Conservation (phyloP, 495 filamentous ascomycete species). For the Penicillium maclennaniae region DNA sequence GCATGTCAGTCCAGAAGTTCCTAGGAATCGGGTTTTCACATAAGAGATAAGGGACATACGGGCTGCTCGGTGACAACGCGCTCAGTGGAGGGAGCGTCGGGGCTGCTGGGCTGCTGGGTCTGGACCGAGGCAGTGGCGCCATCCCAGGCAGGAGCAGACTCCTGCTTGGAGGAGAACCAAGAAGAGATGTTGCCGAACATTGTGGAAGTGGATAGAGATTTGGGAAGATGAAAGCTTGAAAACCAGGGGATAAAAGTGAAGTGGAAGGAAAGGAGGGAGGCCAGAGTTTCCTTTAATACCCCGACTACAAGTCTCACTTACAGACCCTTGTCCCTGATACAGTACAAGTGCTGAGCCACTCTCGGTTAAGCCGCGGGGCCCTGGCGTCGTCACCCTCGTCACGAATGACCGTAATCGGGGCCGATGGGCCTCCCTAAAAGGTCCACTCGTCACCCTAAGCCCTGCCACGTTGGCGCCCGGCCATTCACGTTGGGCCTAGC, state of each 20-base stretch:
- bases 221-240: neutral
- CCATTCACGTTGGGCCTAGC: neutral
- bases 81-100: slow-evolving; percentile 26
- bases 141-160: slow-evolving; percentile 28
- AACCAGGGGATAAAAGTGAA: neutral
- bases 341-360: neutral
- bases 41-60: slow-evolving; percentile 15
- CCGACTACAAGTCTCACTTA: neutral
- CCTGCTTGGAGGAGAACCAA: slow-evolving; percentile 37
- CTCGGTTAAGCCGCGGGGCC: slow-evolving; percentile 2
- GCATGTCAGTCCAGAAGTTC: neutral
- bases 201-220: slow-evolving; percentile 10
- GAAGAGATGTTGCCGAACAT: slow-evolving; percentile 37
- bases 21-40: neutral
- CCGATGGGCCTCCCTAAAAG: neutral
- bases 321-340: neutral
- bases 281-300: slow-evolving; percentile 8
- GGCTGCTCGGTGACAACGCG: slow-evolving; percentile 34
- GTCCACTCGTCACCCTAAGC: slow-evolving; percentile 2
- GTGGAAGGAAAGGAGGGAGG: neutral
- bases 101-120: slow-evolving; percentile 33
- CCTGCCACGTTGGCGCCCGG: neutral
- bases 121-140: slow-evolving; percentile 33
- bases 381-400: slow-evolving; percentile 2
- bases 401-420: neutral